These are phyloP conservation scores for Coffea canephora DNA, from an alignment of 257 asterid species.

Conservation along the genomic window DNA sequence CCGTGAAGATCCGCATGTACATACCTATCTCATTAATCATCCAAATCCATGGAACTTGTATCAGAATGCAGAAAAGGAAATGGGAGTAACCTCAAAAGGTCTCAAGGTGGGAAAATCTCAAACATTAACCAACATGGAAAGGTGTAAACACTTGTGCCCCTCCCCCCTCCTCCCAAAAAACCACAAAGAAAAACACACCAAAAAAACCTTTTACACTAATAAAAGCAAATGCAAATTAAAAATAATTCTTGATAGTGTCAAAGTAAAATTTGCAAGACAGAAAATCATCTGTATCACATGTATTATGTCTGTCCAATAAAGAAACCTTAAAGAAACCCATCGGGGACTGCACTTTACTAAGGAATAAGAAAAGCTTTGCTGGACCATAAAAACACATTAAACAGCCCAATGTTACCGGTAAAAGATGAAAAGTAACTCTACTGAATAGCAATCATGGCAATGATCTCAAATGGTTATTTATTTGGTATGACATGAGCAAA, in stretches of 20 bases:
- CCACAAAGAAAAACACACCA: not conserved
- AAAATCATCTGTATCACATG: not conserved
- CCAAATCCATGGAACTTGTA: constrained; percentile 17
- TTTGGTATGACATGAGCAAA: not conserved
- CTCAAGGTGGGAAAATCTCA: not conserved
- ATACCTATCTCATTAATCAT: constrained; percentile 55
- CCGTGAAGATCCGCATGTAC: constrained; percentile 98
- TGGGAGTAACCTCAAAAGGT: not conserved
- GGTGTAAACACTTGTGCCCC: not conserved
- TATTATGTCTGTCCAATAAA: not conserved
- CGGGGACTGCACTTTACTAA: not conserved
- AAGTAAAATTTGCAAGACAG: not conserved
- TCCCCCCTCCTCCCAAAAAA: not conserved
- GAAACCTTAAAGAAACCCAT: not conserved
- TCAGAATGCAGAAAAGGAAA: not conserved
- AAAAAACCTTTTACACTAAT: too few relatives aligned
- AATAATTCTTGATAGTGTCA: too few relatives aligned
- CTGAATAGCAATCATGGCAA: not conserved
- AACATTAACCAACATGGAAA: not conserved
- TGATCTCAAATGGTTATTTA: not conserved
- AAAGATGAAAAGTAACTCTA: not conserved
- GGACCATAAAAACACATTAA: not conserved
- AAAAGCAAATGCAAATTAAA: too few relatives aligned
- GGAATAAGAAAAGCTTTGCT: not conserved
- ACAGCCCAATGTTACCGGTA: not conserved